Evolutionary conservation across 805 yeast species (phyloP).

Genomic region (Ogataea angusta): DNA sequence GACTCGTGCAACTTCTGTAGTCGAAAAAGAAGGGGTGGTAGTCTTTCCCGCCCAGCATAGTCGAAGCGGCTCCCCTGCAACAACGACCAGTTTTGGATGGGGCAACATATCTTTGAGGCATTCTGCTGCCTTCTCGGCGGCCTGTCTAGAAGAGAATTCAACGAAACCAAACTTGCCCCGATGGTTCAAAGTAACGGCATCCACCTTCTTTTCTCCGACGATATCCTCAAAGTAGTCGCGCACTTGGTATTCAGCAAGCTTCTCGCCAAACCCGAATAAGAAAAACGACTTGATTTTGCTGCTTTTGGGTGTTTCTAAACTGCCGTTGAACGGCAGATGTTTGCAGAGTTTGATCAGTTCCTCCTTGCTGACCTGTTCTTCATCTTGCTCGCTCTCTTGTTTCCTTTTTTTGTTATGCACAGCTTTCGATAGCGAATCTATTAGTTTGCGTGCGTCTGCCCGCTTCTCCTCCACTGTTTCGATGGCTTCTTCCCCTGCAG

Average conservation of each 20-base stretch:
- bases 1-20: slow-evolving; percentile 45
- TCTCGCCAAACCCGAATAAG: slow-evolving; percentile 68
- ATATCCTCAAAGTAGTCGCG: slow-evolving; percentile 44
- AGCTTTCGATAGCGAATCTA: slow-evolving; percentile 28
- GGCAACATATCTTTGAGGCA: slow-evolving; percentile 12
- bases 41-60: slow-evolving; percentile 54
- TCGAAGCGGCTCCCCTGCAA: slow-evolving; percentile 44
- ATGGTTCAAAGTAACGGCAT: slow-evolving; percentile 50
- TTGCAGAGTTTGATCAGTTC: slow-evolving; percentile 53
- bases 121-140: slow-evolving; percentile 48
- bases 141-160: slow-evolving; percentile 44
- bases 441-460: slow-evolving; percentile 46
- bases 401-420: slow-evolving; percentile 3
- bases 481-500: slow-evolving; percentile 23
- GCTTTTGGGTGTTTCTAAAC: slow-evolving; percentile 42
- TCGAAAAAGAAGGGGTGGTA: slow-evolving; percentile 36
- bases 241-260: slow-evolving; percentile 61
- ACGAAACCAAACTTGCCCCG: slow-evolving; percentile 63
- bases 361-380: slow-evolving; percentile 24
- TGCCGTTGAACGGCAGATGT: slow-evolving; percentile 67
- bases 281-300: slow-evolving; percentile 55
- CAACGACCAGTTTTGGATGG: slow-evolving; percentile 33
- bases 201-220: slow-evolving; percentile 29
- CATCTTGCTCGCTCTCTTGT: slow-evolving; percentile 16
- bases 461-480: slow-evolving; percentile 20